phyloP scores from a whole-genome alignment of 495 filamentous ascomycete species.

The Amniculicola lignicola region DNA sequence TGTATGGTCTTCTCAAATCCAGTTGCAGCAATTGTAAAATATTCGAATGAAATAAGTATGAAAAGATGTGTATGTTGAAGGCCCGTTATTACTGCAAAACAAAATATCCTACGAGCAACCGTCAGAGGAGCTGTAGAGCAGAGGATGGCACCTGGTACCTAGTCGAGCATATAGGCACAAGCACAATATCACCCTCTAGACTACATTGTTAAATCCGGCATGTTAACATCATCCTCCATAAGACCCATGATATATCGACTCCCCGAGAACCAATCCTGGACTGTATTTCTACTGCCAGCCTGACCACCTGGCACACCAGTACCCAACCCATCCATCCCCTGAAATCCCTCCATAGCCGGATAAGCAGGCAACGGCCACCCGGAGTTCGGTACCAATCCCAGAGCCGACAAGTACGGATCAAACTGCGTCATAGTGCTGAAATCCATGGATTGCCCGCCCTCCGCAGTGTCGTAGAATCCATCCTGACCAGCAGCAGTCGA shows the following conservation, averaged over 20 bases:
- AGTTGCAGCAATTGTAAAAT: too few species aligned
- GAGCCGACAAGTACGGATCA: constrained; percentile 60
- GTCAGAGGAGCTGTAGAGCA: too few species aligned
- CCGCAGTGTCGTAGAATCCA: background rate
- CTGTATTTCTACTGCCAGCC: constrained; percentile 8
- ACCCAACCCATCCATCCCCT: background rate
- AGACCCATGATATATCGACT: constrained; percentile 64
- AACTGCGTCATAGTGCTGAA: constrained; percentile 57
- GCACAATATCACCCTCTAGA: too few species aligned
- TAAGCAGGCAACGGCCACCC: constrained; percentile 15
- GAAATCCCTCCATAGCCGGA: background rate
- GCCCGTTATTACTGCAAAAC: too few species aligned
- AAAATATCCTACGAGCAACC: too few species aligned
- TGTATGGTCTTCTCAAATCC: too few species aligned
- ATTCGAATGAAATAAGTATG: too few species aligned
- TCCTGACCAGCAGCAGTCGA: constrained; percentile 5
- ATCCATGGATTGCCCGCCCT: constrained; percentile 45
- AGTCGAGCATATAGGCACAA: too few species aligned
- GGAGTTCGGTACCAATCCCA: constrained; percentile 56
- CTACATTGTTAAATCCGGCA: constrained; percentile 23
- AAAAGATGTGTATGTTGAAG: too few species aligned
- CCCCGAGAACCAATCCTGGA: constrained; percentile 67
- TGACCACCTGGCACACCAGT: background rate
- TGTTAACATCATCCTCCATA: constrained; percentile 38
- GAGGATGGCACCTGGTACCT: too few species aligned